Conservation (phyloP, 2,329 filamentous ascomycete species). For the Graphiopsis chlorocephala region DNA sequence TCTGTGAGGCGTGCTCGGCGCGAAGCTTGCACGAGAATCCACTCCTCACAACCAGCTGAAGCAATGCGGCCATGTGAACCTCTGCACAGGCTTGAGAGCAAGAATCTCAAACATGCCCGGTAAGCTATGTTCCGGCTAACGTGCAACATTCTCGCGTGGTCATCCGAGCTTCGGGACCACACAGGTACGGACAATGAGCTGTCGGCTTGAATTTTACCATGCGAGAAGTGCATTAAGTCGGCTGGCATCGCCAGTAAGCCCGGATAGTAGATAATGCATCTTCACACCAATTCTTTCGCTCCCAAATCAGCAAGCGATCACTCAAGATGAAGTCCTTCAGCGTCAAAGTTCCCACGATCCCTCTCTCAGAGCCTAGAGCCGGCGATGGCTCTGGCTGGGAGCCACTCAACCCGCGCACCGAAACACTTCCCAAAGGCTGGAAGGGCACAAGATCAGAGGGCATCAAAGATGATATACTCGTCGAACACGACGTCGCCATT, state of each 20-base stretch:
- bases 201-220: background rate
- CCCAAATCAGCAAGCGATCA: background rate
- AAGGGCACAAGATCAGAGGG: background rate
- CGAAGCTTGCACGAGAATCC: background rate
- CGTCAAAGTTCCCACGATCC: background rate
- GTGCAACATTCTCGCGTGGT: background rate
- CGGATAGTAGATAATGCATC: background rate
- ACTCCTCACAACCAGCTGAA: background rate
- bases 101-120: background rate
- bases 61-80: background rate
- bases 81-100: background rate
- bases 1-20: background rate
- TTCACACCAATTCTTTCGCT: background rate
- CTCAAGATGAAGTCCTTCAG: slow-evolving; percentile 4
- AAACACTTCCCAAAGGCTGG: slow-evolving; percentile 6
- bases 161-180: background rate
- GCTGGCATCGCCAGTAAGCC: background rate
- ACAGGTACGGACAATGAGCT: background rate
- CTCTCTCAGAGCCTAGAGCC: background rate
- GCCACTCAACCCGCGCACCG: slow-evolving; percentile 5
- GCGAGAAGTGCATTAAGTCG: background rate
- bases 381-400: slow-evolving; percentile 1
- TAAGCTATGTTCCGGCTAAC: background rate
- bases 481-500: slow-evolving; percentile 6
- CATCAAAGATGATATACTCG: background rate